Base-by-base conservation (phyloP, 768 basidiomycete genomes). In the Kwoniella dendrophila region DNA sequence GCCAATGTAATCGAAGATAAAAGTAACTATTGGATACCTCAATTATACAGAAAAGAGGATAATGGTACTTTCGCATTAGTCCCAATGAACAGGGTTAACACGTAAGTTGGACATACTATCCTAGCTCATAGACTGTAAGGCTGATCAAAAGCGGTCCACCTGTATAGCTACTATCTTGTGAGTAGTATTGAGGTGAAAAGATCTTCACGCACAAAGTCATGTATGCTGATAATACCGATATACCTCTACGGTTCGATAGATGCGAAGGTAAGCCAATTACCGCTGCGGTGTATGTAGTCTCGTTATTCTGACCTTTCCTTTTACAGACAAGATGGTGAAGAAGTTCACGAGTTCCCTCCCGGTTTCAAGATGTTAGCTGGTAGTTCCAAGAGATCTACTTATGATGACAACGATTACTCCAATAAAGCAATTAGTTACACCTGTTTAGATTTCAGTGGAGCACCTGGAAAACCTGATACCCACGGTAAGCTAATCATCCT, bases 321-420 rank as follows among this genome's bases (percentile, higher is more conserved):
- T 4, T 38, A 18, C 24, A 56, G 54, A n/a, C 24, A 29, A n/a
- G 29, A 27, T 12, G 44, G 32, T 41, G 59, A n/a, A 78, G 78
- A 56, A 34, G 43, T 56, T 1, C 43, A 44, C 26, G 43, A 56
- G 0, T 81, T 80, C 69, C 81, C 80, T 0, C 65, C 71, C 8
- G 80, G 80, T 1, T 72, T 81, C 34, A 64, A 72, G 27, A 82
- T 82, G 80, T 43, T 82, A 45, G 58, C 69, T 8, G 81, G 80
- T 8, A 65, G 75, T 57, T 78, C 81, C 1, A 66, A 71, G 65
- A 62, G 77, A 43, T 59, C 76, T 11, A 72, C 76, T 0, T 81
- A 72, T 71, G 55, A 56, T 14, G 66, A 80, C 58, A 52, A 43
- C 18, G 67, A 64, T 61, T 64, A 71, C n/a, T 70, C 67, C 32